Percentiles rank a stretch among this genome's conserved stretches.
phyloP scores from a whole-genome alignment of 2,329 filamentous ascomycete species.

The Talaromyces piceae region DNA sequence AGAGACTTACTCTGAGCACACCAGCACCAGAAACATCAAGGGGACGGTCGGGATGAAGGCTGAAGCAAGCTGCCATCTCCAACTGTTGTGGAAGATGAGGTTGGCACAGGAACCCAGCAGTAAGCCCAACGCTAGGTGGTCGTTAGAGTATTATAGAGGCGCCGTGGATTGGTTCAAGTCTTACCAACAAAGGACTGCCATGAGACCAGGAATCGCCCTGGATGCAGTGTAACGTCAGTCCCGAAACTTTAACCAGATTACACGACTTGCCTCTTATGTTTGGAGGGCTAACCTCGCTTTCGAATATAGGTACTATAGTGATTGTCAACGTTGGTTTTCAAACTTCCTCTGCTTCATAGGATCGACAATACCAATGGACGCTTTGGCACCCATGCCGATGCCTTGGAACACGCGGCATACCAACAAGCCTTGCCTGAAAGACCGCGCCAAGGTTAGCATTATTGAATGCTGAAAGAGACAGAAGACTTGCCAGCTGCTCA shows the following conservation, averaged over 20 bases:
- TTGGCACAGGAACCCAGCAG: slow-evolving; percentile 14
- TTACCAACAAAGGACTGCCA: slow-evolving; percentile 15
- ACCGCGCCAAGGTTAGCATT: neutral
- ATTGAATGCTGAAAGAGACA: neutral
- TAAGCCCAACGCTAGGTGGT: slow-evolving; percentile 11
- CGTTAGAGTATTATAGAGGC: neutral
- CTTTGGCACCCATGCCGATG: slow-evolving; percentile 28
- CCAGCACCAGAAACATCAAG: slow-evolving; percentile 12
- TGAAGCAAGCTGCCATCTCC: slow-evolving; percentile 14
- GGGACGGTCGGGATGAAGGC: slow-evolving; percentile 14
- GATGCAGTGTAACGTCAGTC: slow-evolving; percentile 10
- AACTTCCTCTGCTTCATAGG: neutral
- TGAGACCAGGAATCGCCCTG: slow-evolving; percentile 13
- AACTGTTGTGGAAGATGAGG: slow-evolving; percentile 13
- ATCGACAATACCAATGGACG: slow-evolving; percentile 15
- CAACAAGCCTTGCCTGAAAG: slow-evolving; percentile 15
- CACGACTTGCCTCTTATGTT: slow-evolving; percentile 12
- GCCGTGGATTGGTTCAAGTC: neutral
- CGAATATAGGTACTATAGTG: slow-evolving; percentile 20
- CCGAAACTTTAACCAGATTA: slow-evolving; percentile 2
- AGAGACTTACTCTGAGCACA: slow-evolving; percentile 12
- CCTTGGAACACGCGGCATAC: slow-evolving; percentile 24
- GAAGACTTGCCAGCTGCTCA: slow-evolving; percentile 17
- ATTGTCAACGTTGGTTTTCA: neutral
- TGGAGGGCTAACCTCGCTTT: slow-evolving; percentile 19